These are phyloP conservation scores for Carpinus fangiana DNA, from an alignment of 306 rosid genomes.

Conservation along the genomic window DNA sequence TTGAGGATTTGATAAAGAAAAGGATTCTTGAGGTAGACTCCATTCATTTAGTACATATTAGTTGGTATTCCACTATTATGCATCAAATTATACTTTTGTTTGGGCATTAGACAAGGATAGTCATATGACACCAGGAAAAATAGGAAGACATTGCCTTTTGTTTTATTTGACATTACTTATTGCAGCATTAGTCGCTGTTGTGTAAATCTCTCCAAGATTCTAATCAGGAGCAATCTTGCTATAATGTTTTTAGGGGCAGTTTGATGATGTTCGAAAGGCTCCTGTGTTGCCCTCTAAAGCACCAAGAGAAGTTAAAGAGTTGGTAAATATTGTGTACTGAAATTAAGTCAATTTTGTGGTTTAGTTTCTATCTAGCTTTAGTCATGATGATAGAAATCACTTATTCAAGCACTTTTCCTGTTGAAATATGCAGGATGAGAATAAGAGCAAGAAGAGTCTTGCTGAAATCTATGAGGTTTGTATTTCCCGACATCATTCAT, in stretches of 20 bases:
- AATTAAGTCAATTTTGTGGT: conserved; percentile 19
- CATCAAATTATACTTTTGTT: neutral
- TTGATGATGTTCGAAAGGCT: conserved; percentile 74
- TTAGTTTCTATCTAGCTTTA: conserved; percentile 18
- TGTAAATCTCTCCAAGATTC: neutral
- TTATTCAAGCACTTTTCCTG: conserved; percentile 17
- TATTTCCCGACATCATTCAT: conserved; percentile 29
- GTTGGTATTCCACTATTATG: conserved; percentile 14
- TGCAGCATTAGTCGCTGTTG: neutral
- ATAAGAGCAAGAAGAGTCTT: conserved; percentile 88
- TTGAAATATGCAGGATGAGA: conserved; percentile 67
- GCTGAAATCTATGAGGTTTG: conserved; percentile 90
- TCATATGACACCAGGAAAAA: neutral
- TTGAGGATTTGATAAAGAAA: conserved; percentile 78
- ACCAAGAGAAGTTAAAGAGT: conserved; percentile 67
- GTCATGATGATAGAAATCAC: conserved; percentile 18
- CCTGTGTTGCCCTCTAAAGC: conserved; percentile 61
- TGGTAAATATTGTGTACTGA: conserved; percentile 52
- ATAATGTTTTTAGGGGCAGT: conserved; percentile 51
- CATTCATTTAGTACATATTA: conserved; percentile 19
- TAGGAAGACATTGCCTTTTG: neutral
- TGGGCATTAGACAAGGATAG: conserved; percentile 3
- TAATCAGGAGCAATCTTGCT: conserved; percentile 15
- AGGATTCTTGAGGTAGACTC: conserved; percentile 73
- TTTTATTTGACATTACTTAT: neutral